phyloP scores from a whole-genome alignment of 2,329 filamentous ascomycete species.

The Arthrobotrys sphaeroides region DNA sequence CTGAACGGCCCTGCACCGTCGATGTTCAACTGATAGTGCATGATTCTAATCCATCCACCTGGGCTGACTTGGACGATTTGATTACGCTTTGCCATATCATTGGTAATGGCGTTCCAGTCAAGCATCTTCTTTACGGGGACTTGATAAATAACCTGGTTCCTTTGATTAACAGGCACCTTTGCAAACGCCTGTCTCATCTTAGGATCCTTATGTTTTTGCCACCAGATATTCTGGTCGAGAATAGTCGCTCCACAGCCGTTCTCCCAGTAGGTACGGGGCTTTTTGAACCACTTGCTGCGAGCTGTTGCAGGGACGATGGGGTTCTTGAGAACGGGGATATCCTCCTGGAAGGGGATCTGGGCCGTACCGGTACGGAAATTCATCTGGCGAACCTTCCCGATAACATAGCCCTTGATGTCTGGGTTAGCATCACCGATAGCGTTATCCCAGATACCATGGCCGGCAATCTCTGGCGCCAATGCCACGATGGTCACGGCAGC shows the following conservation, averaged over 20 bases:
- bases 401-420: background rate
- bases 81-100: background rate
- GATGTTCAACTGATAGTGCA: conserved; percentile 28
- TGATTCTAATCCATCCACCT: conserved; percentile 30
- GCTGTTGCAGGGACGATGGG: conserved; percentile 13
- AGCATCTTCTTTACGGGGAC: conserved; percentile 15
- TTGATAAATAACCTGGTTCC: conserved; percentile 17
- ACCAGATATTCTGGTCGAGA: background rate
- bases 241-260: conserved; percentile 32
- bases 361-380: conserved; percentile 1
- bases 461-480: conserved; percentile 15
- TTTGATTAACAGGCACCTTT: background rate
- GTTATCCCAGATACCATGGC: conserved; percentile 7
- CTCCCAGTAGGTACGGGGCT: conserved; percentile 24
- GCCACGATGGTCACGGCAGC: conserved; percentile 12
- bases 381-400: background rate
- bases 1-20: conserved; percentile 23
- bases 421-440: conserved; percentile 21
- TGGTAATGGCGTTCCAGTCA: conserved; percentile 9
- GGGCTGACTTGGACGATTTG: conserved; percentile 4
- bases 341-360: conserved; percentile 23
- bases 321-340: conserved; percentile 31
- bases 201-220: background rate
- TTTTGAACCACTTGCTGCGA: conserved; percentile 23
- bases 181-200: background rate